A percentile compares a stretch with the other conserved stretches of the same genome.
Evolutionary conservation across 345 rosid genomes (phyloP).

Genomic region (Euphorbia lathyris): DNA sequence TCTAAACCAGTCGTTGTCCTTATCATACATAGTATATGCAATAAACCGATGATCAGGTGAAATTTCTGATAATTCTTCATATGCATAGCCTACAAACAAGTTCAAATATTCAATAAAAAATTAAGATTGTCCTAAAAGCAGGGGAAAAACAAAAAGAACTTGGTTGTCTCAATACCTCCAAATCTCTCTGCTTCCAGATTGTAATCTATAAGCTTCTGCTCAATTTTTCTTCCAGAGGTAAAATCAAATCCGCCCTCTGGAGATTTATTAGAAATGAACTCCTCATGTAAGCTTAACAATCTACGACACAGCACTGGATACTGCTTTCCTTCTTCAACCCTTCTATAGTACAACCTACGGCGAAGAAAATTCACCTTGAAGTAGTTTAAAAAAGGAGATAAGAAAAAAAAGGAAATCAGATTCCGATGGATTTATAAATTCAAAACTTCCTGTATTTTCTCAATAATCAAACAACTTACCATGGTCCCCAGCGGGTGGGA

Average conservation of each 20-base stretch:
- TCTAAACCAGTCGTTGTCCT: constrained; percentile 78
- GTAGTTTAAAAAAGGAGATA: not conserved
- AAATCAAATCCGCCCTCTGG: constrained; percentile 86
- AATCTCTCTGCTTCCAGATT: constrained; percentile 94
- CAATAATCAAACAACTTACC: constrained; percentile 36
- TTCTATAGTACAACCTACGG: constrained; percentile 79
- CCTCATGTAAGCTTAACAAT: constrained; percentile 66
- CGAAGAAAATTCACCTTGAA: constrained; percentile 16
- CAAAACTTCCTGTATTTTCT: not conserved
- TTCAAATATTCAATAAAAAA: constrained; percentile 5
- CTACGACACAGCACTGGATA: constrained; percentile 79
- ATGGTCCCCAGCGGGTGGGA: constrained; percentile 92
- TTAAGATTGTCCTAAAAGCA: not conserved
- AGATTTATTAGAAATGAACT: constrained; percentile 72
- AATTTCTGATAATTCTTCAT: constrained; percentile 87
- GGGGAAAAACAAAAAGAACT: constrained; percentile 7
- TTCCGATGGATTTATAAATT: not conserved
- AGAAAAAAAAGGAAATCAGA: not conserved
- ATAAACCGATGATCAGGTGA: constrained; percentile 88
- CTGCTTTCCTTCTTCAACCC: constrained; percentile 93
- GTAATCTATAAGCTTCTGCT: constrained; percentile 91
- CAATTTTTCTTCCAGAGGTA: constrained; percentile 80
- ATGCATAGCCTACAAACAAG: constrained; percentile 67
- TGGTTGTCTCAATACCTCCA: constrained; percentile 54
- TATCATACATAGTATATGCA: constrained; percentile 98